Evolutionary conservation across 306 rosid species (phyloP).

Genomic region (Cicer chorassanicum): DNA sequence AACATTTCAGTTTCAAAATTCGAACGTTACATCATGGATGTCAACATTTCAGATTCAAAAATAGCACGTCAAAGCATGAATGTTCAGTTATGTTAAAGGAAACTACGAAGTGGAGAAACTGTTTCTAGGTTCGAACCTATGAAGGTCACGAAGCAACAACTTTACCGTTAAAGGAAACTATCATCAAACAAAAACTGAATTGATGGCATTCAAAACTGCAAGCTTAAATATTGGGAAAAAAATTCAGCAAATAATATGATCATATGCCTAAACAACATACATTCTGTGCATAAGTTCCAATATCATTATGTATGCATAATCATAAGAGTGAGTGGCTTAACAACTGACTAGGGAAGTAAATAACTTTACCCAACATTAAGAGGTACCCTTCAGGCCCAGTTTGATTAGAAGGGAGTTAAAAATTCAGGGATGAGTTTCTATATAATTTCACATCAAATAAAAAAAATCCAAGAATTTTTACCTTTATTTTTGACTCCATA

Average conservation of each 20-base stretch:
- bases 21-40: neutral
- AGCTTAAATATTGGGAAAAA: neutral
- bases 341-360: neutral
- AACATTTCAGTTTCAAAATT: neutral
- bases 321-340: neutral
- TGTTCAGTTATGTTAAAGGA: neutral
- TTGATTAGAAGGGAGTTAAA: neutral
- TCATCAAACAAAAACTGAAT: conserved; percentile 8
- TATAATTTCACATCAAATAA: neutral
- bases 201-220: neutral
- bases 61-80: neutral
- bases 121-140: too few species aligned
- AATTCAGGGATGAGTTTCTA: neutral
- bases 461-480: neutral
- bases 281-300: neutral
- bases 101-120: too few species aligned
- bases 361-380: too few species aligned
- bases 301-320: neutral
- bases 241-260: conserved; percentile 18
- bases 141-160: too few species aligned
- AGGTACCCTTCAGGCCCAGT: too few species aligned
- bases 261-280: neutral
- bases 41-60: neutral
- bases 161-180: neutral
- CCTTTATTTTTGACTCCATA: too few species aligned